Evolutionary conservation across 768 basidiomycete genomes (phyloP).

Genomic region (Leucocoprinus leucothites): DNA sequence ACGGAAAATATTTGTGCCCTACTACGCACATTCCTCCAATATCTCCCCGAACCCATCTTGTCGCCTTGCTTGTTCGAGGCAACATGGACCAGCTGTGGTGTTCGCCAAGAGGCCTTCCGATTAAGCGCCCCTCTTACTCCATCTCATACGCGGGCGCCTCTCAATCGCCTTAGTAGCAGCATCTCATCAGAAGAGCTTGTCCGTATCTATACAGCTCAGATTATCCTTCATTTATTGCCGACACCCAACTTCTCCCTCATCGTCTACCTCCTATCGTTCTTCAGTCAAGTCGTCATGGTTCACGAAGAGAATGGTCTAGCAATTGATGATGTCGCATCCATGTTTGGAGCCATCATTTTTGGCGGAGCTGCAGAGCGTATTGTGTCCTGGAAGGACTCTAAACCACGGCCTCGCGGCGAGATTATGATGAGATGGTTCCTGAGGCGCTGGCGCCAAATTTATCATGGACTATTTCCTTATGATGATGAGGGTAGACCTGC

Average conservation of each 20-base stretch:
- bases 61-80: conserved; percentile 30
- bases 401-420: not conserved
- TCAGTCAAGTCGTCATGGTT: conserved; percentile 36
- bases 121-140: conserved; percentile 2
- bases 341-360: conserved; percentile 33
- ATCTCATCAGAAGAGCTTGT: conserved; percentile 16
- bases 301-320: conserved; percentile 31
- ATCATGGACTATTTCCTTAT: conserved; percentile 5
- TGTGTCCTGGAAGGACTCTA: not conserved
- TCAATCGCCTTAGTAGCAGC: conserved; percentile 14
- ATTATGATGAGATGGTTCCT: conserved; percentile 12
- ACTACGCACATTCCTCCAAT: conserved; percentile 35
- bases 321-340: conserved; percentile 26
- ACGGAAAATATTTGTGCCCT: conserved; percentile 39
- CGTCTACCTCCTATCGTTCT: conserved; percentile 44
- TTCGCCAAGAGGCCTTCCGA: conserved; percentile 15
- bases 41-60: conserved; percentile 38
- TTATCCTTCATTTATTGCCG: conserved; percentile 35
- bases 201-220: conserved; percentile 11
- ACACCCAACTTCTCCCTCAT: conserved; percentile 38
- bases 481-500: not conserved
- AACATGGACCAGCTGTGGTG: conserved; percentile 33
- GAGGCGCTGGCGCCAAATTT: conserved; percentile 7
- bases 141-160: not conserved
- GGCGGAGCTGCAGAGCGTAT: conserved; percentile 20